Evolutionary conservation across 108 stramenopile species (phyloP).

Genomic region (Pseudonitzschia multiseries): DNA sequence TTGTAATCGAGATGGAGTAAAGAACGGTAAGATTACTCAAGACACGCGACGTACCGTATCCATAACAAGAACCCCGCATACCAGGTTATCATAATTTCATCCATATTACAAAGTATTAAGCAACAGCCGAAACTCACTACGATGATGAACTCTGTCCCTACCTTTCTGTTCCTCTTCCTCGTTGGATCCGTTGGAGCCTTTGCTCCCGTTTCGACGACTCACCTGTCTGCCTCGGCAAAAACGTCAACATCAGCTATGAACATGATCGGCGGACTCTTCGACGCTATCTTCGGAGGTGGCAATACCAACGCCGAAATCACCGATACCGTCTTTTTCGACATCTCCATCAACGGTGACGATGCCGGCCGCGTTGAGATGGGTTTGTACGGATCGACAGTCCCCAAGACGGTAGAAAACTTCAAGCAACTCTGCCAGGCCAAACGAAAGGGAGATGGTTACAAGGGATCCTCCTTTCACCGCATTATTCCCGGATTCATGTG

Average conservation of each 20-base stretch:
- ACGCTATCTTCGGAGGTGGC: slow-evolving; percentile 25
- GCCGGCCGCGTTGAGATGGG: slow-evolving; percentile 88
- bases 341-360: slow-evolving; percentile 69
- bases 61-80: no score
- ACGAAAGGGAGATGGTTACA: slow-evolving; percentile 85
- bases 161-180: not conserved
- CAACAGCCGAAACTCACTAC: no score
- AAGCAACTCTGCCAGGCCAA: slow-evolving; percentile 57
- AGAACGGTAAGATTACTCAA: no score
- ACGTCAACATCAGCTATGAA: not conserved
- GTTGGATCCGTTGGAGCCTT: not conserved
- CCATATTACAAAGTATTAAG: no score
- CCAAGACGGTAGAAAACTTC: slow-evolving; percentile 91
- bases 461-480: slow-evolving; percentile 87
- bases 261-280: not conserved
- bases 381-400: slow-evolving; percentile 81
- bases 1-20: no score
- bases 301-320: slow-evolving; percentile 79
- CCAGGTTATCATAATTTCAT: no score
- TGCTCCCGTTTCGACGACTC: not conserved
- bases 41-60: no score
- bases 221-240: not conserved
- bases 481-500: slow-evolving; percentile 83
- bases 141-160: not conserved
- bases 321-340: slow-evolving; percentile 90